Evolutionary conservation across 176 grass and related monocot species (phyloP), one percentile per base, ranked within the genome.

Genomic region (Oryza punctata): DNA sequence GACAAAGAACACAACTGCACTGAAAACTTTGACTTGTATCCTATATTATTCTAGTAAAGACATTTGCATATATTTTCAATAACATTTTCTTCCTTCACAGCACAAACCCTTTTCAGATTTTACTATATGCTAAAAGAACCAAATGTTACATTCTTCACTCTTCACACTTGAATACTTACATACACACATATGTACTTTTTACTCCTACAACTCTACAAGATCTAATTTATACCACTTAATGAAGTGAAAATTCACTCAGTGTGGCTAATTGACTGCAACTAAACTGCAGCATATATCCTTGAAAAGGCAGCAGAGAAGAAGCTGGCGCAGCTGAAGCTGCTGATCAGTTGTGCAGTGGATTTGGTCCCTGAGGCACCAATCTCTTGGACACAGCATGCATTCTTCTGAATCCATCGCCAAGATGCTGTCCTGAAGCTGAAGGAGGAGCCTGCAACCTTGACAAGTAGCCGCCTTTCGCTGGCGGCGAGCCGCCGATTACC

Each of bases 281-380:
- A 21, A 24, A 6, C 1, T 12, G 6, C 9, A 57, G 52, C 29
- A 8, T 23, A 12, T 80, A 69, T 69, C 5, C 16, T 45, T 60
- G 26, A 57, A 57, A 79, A 18, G 28, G 19, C 24, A 79, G 46
- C 37, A 21, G 44, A 79, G 46, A 28, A 21, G 43, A 41, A 50
- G 7, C 10, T 10, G 35, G 37, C 27, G 49, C 70, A 18, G 61
- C 63, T 65, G 33, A 50, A 50, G 15, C 63, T 75, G 52, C 69
- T 66, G 21, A 38, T 94, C 88, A 95, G 64, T 96, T 93, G 74
- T 96, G 94, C 76, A 96, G 91, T 87, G 91, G 94, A 43, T 96
- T 93, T 82, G 94, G 91, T 11, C 94, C 91, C 72, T 96, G 91
- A 45, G 91, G 94, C 52, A 96, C 91, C 83, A 84, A 0, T 85